Percentiles rank a stretch among this genome's conserved stretches.
phyloP scores from a whole-genome alignment of 768 basidiomycete species.

The Panus rudis region DNA sequence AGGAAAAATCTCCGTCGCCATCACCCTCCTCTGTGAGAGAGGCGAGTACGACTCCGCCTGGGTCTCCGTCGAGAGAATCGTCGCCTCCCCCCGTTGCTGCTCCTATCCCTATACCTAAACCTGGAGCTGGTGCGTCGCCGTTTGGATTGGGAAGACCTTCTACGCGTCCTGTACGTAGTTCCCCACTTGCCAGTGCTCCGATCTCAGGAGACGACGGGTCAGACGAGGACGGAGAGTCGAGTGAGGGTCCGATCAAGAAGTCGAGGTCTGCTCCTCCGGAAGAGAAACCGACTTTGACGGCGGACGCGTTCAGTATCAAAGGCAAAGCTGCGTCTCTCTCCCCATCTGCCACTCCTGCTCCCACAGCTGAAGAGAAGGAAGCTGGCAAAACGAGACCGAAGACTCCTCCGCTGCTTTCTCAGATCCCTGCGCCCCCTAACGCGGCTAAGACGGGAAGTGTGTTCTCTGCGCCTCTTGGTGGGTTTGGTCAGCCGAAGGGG shows the following conservation, averaged over 20 bases:
- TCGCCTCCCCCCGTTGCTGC: slow-evolving; percentile 27
- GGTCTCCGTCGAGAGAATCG: slow-evolving; percentile 41
- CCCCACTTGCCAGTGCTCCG: slow-evolving; percentile 56
- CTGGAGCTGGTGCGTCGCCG: slow-evolving; percentile 40
- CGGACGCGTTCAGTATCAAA: not conserved
- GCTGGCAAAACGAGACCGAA: slow-evolving; percentile 32
- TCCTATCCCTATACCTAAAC: slow-evolving; percentile 13
- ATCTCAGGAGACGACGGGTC: slow-evolving; percentile 39
- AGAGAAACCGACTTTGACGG: no score
- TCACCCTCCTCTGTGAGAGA: slow-evolving; percentile 50
- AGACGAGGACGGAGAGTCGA: slow-evolving; percentile 15
- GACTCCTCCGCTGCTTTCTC: slow-evolving; percentile 40
- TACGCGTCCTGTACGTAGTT: slow-evolving; percentile 66
- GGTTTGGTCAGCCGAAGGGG: no score
- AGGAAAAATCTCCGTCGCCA: slow-evolving; percentile 56
- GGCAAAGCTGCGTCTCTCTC: not conserved
- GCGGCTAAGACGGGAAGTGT: no score
- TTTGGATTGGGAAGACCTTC: slow-evolving; percentile 53
- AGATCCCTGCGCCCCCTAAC: slow-evolving; percentile 8
- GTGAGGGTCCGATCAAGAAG: not conserved
- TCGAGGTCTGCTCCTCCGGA: not conserved
- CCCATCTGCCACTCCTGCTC: not conserved
- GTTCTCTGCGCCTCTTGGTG: no score
- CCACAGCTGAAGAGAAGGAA: slow-evolving; percentile 6
- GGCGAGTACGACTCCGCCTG: slow-evolving; percentile 56